Evolutionary conservation across 2,329 filamentous ascomycete genomes (phyloP), one percentile per base, ranked within the genome.

Genomic region (Trichophyton benhamiae): DNA sequence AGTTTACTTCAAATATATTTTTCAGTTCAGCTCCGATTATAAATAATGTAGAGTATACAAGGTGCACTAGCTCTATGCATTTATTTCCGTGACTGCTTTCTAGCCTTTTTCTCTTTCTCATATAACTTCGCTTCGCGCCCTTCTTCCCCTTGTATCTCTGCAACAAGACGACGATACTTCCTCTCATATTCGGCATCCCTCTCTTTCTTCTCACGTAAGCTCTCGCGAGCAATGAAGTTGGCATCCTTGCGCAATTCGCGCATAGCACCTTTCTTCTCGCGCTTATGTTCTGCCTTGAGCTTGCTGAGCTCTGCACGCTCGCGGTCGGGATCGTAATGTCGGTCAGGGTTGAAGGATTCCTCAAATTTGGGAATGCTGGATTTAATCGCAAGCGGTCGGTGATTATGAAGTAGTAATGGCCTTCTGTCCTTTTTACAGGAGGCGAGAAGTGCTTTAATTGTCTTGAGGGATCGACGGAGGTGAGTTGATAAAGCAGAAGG

Each of bases 141-240:
- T 74, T 96, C 94, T 77, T 96, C 88, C 67, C 87, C 89, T 77
- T 99, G 92, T 69, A 99, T 96, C 81, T 96, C 91, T 8, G 91
- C 89, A 67, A 97, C 85, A 63, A 99, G 80, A 66, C 87, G 84
- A 80, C 87, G 89, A 79, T 92, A 95, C 82, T 97, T 97, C 80
- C 88, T 89, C 80, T 97, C 92, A 80, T 99, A 97, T 66, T 89
- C 91, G 62, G 83, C 84, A 79, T 97, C 94, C 78, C 85, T 87
- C 78, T 89, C 88, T 82, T 91, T 96, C 85, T 97, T 97, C 79
- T 95, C 82, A 69, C 84, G 83, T 69, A 99, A 80, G 75, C 89
- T 88, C 82, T 96, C 91, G 67, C 92, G 82, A 38, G 91, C 90
- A 78, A 97, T 85, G 72, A 99, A 97, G 74, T 88, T 89, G 61